Base-by-base conservation (phyloP, 371 early-diverging fungal genomes). In the Smittium mucronatum region DNA sequence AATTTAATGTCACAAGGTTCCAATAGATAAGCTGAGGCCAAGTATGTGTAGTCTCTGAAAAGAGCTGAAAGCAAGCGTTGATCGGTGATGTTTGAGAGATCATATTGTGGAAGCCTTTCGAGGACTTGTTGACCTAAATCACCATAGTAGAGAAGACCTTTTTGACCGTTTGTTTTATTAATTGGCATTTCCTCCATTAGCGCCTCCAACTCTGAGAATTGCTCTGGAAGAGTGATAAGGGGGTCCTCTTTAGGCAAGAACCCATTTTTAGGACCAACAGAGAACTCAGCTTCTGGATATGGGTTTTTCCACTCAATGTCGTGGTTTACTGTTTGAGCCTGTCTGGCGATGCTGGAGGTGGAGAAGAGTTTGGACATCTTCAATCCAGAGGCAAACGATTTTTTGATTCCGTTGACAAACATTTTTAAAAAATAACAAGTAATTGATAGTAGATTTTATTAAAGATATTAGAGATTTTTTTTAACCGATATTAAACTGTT, bases 21-120 rank as follows among this genome's bases (percentile, higher is more conserved):
- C 57, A 93, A 81, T n/a, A 93, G 78, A 71, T 92, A 93, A 26
- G 93, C 90, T 21, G 89, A 89, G 1, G 93, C 90, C 63, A 89
- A 82, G 73, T 92, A 91, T 1, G 92, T 88, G 72, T 90, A 91
- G 80, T 93, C 93, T 63, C 93, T 82, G 83, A 87, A 93, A 32
- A 93, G 80, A 2, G 92, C 93, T 76, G 88, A 85, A 32, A 93
- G 80, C 1, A 91, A 78, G 58, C 81, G 82, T 59, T 81, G 81
- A 77, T 93, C 93, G 28, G 76, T 77, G 29, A 92, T 83, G 33
- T 81, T 72, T 59, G 81, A 82, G 2, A 93, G 86, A 65, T 92
- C 87, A 70, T 88, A 88, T 34, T 84, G 72, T 5, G 93, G 92
- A 5, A 93, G 75, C 68, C 87, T 86, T 36, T 76, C 79, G 69